These are phyloP conservation scores for Suhomyces ambrosiae DNA, from an alignment of 1,139 yeast species.

Conservation along the genomic window DNA sequence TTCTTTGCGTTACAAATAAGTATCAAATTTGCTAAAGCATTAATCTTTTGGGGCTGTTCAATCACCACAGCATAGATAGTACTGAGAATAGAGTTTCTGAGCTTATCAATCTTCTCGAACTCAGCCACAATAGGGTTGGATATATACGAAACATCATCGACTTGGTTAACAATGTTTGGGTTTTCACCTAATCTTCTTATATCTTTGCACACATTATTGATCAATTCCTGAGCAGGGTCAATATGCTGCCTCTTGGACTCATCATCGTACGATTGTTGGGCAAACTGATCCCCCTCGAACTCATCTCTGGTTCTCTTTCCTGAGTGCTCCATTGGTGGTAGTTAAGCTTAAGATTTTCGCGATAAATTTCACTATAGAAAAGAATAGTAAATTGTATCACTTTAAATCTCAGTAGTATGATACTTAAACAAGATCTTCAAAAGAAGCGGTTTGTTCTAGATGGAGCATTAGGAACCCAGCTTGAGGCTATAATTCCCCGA, in stretches of 20 bases:
- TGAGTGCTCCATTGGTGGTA: slow-evolving; percentile 24
- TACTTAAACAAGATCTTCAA: neutral
- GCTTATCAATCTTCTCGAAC: slow-evolving; percentile 64
- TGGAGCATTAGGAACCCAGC: slow-evolving; percentile 23
- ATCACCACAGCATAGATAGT: slow-evolving; percentile 69
- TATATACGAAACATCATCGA: slow-evolving; percentile 68
- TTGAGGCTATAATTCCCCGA: slow-evolving; percentile 18
- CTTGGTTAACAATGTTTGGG: slow-evolving; percentile 50
- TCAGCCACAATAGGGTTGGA: slow-evolving; percentile 69
- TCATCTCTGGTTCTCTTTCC: slow-evolving; percentile 45
- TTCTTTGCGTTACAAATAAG: slow-evolving; percentile 68
- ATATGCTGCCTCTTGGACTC: slow-evolving; percentile 40
- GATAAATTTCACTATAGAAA: neutral
- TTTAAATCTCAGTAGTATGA: slow-evolving; percentile 1
- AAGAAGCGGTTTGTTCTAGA: slow-evolving; percentile 16
- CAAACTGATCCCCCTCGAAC: slow-evolving; percentile 27
- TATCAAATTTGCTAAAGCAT: slow-evolving; percentile 69
- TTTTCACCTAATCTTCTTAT: slow-evolving; percentile 69
- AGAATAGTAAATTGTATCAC: slow-evolving; percentile 1
- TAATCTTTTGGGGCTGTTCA: slow-evolving; percentile 91
- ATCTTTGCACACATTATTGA: slow-evolving; percentile 52
- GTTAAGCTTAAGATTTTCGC: neutral
- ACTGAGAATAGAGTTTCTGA: slow-evolving; percentile 59
- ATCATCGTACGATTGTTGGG: slow-evolving; percentile 16
- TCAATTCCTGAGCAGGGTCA: slow-evolving; percentile 46